These are phyloP conservation scores for Polysphondylium violaceum DNA, from an alignment of 78 protist genomes.

Conservation along the genomic window DNA sequence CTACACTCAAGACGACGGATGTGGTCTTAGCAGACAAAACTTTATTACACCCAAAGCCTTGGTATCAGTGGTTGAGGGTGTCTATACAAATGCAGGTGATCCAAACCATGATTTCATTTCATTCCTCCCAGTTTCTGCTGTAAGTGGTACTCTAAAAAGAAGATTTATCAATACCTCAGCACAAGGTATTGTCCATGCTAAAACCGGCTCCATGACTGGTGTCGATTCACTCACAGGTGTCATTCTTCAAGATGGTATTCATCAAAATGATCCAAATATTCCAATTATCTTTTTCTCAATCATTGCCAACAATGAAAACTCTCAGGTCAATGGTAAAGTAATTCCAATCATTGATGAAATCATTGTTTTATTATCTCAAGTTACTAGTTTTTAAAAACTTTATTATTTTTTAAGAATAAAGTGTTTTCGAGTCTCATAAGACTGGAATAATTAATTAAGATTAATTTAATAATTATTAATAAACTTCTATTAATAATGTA, in stretches of 20 bases:
- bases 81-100: conserved; percentile 42
- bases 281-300: conserved; percentile 38
- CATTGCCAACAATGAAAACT: conserved; percentile 24
- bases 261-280: background rate
- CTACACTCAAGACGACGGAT: conserved; percentile 42
- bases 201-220: conserved; percentile 72
- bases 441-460: too few species aligned
- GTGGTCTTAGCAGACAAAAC: conserved; percentile 40
- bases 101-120: conserved; percentile 37
- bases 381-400: too few species aligned
- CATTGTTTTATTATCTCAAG: conserved; percentile 28
- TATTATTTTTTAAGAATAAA: too few species aligned
- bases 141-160: conserved; percentile 10
- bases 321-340: background rate
- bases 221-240: conserved; percentile 39
- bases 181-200: conserved; percentile 38
- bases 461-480: too few species aligned
- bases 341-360: conserved; percentile 27
- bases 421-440: too few species aligned
- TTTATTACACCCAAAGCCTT: conserved; percentile 43
- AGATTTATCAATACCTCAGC: conserved; percentile 19
- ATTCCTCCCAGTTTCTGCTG: conserved; percentile 8
- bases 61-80: background rate
- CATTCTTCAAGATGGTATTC: conserved; percentile 25
- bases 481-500: too few species aligned